Base-by-base conservation (phyloP, 176 grass and related monocot genomes). In the Oryza meridionalis region DNA sequence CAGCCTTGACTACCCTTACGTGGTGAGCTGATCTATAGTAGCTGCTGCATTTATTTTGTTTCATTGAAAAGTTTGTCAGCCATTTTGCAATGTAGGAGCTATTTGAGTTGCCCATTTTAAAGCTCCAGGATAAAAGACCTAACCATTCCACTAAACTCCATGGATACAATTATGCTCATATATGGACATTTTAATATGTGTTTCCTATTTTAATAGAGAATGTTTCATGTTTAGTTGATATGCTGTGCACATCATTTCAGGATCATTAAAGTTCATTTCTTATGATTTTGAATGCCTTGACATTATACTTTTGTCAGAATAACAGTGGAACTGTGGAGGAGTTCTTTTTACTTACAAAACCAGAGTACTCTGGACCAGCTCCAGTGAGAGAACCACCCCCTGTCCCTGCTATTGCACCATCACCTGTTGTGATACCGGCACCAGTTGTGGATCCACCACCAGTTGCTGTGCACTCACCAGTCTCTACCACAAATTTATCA, bases 1-100 rank as follows among this genome's bases (percentile, higher is more conserved):
- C 59, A 98, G 96, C 84, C 89, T 98, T 88, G 96, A 98, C 76
- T 98, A 95, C 79, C 96, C 96, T 21, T 85, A 88, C 75, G 73
- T 91, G 81, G 93, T 98, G 90, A 90, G 88, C 76, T 89, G 19
- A 63, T 88, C 47, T 85, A 51, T 66, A 67, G 21, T 72, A 49
- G 32, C 82, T 53, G 14, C 7, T 45, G 53, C 44, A 33, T 72
- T 58, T 51, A 24, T 62, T 73, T 72, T 70, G 7, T 38, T 49
- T 67, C 43, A 31, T 21, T 86, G 33, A 67, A 72, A 72, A 59
- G 3, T 72, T 72, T 19, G 11, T 9, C 45, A 49, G 0, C 40
- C 13, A 67, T 77, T 82, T 77, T 33, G 2, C 25, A 59, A 50
- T 43, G 15, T 78, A 79, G 21, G 35, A 25, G 43, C 59, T 77